Conservation (phyloP, 2,329 filamentous ascomycete genomes). For the Paecilomyces formosus region DNA sequence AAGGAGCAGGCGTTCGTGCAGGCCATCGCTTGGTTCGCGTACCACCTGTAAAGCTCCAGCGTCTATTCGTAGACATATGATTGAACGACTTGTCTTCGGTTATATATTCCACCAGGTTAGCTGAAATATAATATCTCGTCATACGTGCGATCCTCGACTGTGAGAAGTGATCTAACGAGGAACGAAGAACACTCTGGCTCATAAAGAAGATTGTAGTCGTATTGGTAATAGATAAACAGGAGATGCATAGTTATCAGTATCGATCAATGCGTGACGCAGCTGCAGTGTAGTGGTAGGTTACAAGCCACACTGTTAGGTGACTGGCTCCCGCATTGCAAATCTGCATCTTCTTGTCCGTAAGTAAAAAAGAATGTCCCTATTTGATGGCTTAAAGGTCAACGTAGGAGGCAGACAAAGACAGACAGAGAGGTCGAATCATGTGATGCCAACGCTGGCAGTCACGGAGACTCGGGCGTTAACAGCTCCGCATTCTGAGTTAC, state of each 20-base stretch:
- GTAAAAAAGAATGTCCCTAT: background rate
- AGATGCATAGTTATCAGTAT: no score
- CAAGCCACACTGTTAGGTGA: background rate
- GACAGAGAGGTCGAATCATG: background rate
- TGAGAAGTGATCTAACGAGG: background rate
- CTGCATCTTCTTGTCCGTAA: background rate
- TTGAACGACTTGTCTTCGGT: background rate
- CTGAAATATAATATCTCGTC: background rate
- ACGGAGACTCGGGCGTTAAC: background rate
- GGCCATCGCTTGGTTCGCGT: slow-evolving; percentile 69
- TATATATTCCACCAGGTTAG: background rate
- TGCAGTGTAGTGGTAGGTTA: background rate
- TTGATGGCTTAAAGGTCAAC: no score
- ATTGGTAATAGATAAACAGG: background rate
- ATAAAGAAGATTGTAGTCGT: background rate
- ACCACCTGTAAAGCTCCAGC: slow-evolving; percentile 41
- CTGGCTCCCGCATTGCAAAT: background rate
- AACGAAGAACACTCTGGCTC: background rate
- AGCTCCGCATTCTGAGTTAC: background rate
- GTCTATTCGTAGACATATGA: background rate
- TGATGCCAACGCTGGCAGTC: background rate
- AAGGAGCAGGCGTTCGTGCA: slow-evolving; percentile 78
- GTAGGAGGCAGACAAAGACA: background rate
- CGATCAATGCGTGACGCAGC: background rate
- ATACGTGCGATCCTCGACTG: background rate